Evolutionary conservation across 345 rosid genomes (phyloP).

Genomic region (Toxicodendron radicans): DNA sequence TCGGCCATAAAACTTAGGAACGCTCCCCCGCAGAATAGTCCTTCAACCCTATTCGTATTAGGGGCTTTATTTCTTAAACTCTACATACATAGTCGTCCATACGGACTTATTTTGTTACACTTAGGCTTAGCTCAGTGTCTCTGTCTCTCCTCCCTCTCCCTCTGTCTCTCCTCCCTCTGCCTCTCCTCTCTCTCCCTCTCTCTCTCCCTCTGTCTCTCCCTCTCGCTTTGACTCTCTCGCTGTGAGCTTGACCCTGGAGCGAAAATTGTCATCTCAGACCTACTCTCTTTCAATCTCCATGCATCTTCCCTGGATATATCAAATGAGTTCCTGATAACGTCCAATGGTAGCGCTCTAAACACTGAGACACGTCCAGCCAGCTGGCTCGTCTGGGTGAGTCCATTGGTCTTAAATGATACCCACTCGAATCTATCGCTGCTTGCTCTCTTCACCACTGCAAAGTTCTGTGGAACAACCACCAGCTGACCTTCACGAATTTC

Average conservation of each 20-base stretch:
- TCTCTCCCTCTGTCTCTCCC: no score
- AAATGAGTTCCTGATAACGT: conserved; percentile 36
- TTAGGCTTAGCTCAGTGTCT: no score
- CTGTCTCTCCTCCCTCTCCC: no score
- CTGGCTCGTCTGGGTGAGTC: conserved; percentile 20
- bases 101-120: no score
- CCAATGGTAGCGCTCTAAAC: conserved; percentile 32
- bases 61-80: no score
- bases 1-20: no score
- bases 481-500: conserved; percentile 37
- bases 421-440: conserved; percentile 31
- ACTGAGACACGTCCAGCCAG: conserved; percentile 35
- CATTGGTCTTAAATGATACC: conserved; percentile 41
- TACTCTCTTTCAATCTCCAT: conserved; percentile 34
- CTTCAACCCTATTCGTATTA: no score
- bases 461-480: conserved; percentile 37
- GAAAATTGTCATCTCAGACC: conserved; percentile 24
- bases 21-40: no score
- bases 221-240: background rate
- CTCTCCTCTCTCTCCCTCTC: no score
- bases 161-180: no score
- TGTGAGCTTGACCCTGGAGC: conserved; percentile 2
- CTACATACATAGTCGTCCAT: no score
- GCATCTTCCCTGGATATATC: conserved; percentile 37
- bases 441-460: conserved; percentile 33